phyloP scores from a whole-genome alignment of 1,284 basidiomycete species.

The Apiotrichum gracile region DNA sequence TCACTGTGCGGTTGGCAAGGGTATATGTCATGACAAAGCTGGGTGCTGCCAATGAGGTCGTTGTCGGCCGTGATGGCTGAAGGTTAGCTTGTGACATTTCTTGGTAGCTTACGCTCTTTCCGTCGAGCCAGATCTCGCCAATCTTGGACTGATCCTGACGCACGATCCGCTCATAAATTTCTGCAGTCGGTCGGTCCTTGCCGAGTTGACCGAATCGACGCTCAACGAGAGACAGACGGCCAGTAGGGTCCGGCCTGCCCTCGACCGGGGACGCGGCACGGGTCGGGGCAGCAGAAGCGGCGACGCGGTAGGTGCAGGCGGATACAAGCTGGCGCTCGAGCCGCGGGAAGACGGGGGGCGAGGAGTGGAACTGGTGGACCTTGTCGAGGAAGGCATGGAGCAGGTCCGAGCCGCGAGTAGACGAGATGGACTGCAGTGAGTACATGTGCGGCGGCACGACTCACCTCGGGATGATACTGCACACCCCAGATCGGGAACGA shows the following conservation, averaged over 20 bases:
- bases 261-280: slow-evolving; percentile 9
- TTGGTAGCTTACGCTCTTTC: slow-evolving; percentile 38
- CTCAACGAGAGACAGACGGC: slow-evolving; percentile 20
- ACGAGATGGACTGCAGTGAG: slow-evolving; percentile 47
- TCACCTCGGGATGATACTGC: slow-evolving; percentile 88
- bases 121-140: slow-evolving; percentile 53
- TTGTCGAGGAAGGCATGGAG: slow-evolving; percentile 43
- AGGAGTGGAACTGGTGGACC: slow-evolving; percentile 27
- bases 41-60: slow-evolving; percentile 37
- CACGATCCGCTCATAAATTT: slow-evolving; percentile 47
- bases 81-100: neutral
- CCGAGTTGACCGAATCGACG: slow-evolving; percentile 21
- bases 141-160: slow-evolving; percentile 26
- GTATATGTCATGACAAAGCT: slow-evolving; percentile 42
- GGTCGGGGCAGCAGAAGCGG: slow-evolving; percentile 15
- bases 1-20: slow-evolving; percentile 31
- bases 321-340: slow-evolving; percentile 27
- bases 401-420: slow-evolving; percentile 40
- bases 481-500: slow-evolving; percentile 80
- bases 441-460: neutral
- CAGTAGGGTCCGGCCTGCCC: neutral
- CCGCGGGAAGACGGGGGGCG: slow-evolving; percentile 29
- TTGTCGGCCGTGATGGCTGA: slow-evolving; percentile 40
- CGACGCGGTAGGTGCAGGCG: slow-evolving; percentile 39
- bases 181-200: slow-evolving; percentile 24